phyloP scores from a whole-genome alignment of 306 rosid species.

The Prunus armeniaca region DNA sequence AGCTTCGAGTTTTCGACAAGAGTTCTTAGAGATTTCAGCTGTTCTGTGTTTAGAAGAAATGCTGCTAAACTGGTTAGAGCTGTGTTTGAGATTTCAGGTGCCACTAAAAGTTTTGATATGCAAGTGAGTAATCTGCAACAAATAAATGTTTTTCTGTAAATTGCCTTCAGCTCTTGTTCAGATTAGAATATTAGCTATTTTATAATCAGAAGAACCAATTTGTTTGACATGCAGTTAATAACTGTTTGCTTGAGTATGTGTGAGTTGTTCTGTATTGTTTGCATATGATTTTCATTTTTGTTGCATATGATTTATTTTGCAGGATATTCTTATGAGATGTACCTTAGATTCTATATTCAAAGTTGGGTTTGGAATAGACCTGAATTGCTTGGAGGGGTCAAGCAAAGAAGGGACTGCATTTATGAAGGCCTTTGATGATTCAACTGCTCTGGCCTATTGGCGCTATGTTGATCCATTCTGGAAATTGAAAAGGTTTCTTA shows the following conservation, averaged over 20 bases:
- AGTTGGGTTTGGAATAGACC: constrained; percentile 88
- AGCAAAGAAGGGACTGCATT: constrained; percentile 53
- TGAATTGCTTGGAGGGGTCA: constrained; percentile 66
- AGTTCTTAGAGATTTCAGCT: constrained; percentile 66
- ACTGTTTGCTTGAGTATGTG: no score
- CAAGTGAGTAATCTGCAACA: constrained; percentile 42
- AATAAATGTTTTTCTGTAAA: neutral
- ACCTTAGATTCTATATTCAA: constrained; percentile 76
- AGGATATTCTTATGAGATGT: constrained; percentile 68
- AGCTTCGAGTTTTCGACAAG: constrained; percentile 70
- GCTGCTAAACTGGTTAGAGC: constrained; percentile 50
- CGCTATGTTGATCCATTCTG: constrained; percentile 72
- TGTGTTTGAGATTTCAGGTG: constrained; percentile 27
- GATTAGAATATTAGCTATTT: neutral
- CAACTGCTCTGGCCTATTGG: constrained; percentile 55
- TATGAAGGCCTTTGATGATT: constrained; percentile 74
- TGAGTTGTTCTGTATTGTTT: neutral
- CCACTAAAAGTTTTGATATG: constrained; percentile 48
- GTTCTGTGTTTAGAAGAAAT: constrained; percentile 46
- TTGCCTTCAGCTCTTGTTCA: neutral
- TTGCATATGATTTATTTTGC: neutral
- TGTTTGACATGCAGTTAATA: no score
- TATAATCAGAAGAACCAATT: no score
- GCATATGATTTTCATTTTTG: neutral
- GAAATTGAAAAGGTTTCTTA: constrained; percentile 60